Base-by-base conservation (phyloP, 164 flowering plant genomes). In the Saururus chinensis region DNA sequence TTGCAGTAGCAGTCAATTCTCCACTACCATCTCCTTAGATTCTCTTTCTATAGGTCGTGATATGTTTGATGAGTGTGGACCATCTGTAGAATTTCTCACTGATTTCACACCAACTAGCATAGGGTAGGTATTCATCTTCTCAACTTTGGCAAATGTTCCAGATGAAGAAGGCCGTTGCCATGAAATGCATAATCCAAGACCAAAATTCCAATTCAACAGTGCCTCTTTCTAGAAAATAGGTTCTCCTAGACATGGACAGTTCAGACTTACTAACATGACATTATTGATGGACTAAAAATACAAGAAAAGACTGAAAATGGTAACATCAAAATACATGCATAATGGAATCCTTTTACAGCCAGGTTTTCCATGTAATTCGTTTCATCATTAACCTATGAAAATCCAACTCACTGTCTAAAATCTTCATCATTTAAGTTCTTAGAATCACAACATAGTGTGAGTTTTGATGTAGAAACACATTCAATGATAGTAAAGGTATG, bases 81-180 rank as follows among this genome's bases (percentile, higher is more conserved):
- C 40, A 16, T 74, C 77, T 51, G 71, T 68, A 19, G 66, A 62
- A 61, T n/a, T n/a, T n/a, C n/a, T n/a, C n/a, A n/a, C n/a, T n/a
- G n/a, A n/a, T n/a, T n/a, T n/a, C n/a, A n/a, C 89, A 64, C 98
- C 98, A 68, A 93, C 85, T 49, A 97, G 97, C 69, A 87, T 86
- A 59, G 62, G 61, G 61, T 73, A 81, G 57, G 62, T 66, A 66
- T 72, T 67, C 23, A 82, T 66, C 59, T 73, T 77, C n/a, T n/a
- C n/a, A n/a, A n/a, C n/a, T 42, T 67, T 25, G 56, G 81, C 66
- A 41, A 57, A 58, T 60, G 67, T 65, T 56, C 62, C 83, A 53
- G 67, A 59, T 37, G 74, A 70, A 63, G 70, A n/a, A n/a, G n/a
- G n/a, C n/a, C n/a, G n/a, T n/a, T n/a, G n/a, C n/a, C n/a, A n/a